phyloP scores from a whole-genome alignment of 2,329 filamentous ascomycete species.

The Pyricularia pennisetigena region DNA sequence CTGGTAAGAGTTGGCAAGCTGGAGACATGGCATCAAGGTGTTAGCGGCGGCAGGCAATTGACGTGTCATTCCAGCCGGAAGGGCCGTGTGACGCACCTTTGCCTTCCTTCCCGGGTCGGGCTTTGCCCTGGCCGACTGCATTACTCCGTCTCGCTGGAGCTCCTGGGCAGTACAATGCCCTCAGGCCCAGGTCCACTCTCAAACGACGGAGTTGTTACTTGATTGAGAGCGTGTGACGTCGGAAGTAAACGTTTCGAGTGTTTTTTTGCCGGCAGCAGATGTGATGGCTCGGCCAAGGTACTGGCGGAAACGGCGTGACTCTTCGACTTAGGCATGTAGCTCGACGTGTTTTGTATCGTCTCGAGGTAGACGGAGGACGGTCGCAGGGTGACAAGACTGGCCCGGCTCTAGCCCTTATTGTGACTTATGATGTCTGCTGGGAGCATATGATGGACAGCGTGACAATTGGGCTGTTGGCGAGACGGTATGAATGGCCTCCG shows the following conservation, averaged over 20 bases:
- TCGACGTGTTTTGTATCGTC: background rate
- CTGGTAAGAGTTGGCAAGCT: constrained; percentile 97
- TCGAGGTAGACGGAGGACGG: background rate
- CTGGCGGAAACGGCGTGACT: background rate
- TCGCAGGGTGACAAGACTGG: background rate
- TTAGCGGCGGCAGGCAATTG: constrained; percentile 1
- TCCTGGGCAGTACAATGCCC: background rate
- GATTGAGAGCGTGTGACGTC: too few relatives aligned
- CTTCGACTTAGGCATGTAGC: background rate
- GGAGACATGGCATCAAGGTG: background rate
- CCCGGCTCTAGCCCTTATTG: background rate
- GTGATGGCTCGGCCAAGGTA: background rate
- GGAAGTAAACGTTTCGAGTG: background rate
- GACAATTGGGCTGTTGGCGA: background rate
- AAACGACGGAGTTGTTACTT: background rate
- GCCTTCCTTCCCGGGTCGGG: constrained; percentile 51
- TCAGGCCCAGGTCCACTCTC: background rate
- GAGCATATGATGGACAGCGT: background rate
- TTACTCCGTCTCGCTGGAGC: constrained; percentile 22
- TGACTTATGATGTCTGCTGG: background rate
- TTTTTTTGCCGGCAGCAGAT: background rate
- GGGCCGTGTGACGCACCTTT: constrained; percentile 32
- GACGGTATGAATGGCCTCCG: background rate
- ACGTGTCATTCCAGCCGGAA: background rate
- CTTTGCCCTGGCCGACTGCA: constrained; percentile 45